A percentile compares a stretch with the other conserved stretches of the same genome.
phyloP scores from a whole-genome alignment of 257 asterid species.

The Phtheirospermum japonicum region DNA sequence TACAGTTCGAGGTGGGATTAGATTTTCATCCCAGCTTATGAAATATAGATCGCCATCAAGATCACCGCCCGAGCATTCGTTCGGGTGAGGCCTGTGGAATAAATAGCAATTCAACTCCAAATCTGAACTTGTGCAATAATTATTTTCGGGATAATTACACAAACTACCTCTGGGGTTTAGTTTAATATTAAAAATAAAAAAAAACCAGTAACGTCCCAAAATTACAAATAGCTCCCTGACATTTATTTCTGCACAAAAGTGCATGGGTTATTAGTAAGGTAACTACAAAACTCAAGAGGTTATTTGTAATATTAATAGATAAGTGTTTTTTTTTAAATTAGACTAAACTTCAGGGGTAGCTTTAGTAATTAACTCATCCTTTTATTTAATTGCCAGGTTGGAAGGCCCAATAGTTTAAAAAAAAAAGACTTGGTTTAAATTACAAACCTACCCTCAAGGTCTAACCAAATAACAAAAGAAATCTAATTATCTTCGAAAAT shows the following conservation, averaged over 20 bases:
- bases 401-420: not conserved
- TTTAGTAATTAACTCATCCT: not conserved
- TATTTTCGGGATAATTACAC: too few relatives aligned
- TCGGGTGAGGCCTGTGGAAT: slow-evolving; percentile 89
- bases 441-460: not conserved
- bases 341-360: too few relatives aligned
- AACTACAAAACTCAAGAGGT: too few relatives aligned
- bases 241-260: too few relatives aligned
- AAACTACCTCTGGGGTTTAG: too few relatives aligned
- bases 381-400: not conserved
- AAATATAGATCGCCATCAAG: slow-evolving; percentile 95
- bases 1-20: slow-evolving; percentile 65
- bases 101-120: slow-evolving; percentile 14
- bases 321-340: too few relatives aligned
- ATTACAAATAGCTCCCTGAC: too few relatives aligned
- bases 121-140: not conserved
- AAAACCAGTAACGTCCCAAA: too few relatives aligned
- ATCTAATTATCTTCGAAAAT: not conserved
- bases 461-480: not conserved
- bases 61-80: slow-evolving; percentile 98
- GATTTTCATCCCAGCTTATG: slow-evolving; percentile 80
- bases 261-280: too few relatives aligned
- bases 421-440: not conserved
- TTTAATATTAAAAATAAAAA: too few relatives aligned
- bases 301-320: too few relatives aligned